phyloP scores from a whole-genome alignment of 2,329 filamentous ascomycete species.

The Colletotrichum sp. region DNA sequence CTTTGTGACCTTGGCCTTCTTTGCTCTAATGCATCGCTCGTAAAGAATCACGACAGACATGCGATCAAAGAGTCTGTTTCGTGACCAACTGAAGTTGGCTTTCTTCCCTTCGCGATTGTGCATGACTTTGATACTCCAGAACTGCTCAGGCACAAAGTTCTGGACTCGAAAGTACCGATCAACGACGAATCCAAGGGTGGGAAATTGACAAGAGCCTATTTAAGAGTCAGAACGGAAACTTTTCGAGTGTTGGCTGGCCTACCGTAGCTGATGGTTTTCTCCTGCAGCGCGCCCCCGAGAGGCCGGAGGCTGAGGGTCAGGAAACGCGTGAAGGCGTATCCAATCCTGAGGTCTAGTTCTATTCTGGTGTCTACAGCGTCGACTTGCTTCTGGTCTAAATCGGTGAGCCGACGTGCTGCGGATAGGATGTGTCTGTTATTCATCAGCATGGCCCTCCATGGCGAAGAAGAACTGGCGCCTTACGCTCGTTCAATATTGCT shows the following conservation, averaged over 20 bases:
- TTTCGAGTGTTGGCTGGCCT: constrained; percentile 25
- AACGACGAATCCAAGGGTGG: constrained; percentile 94
- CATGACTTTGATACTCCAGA: constrained; percentile 90
- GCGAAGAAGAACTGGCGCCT: constrained; percentile 32
- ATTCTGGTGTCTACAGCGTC: constrained; percentile 88
- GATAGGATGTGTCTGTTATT: constrained; percentile 76
- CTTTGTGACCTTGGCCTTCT: constrained; percentile 79
- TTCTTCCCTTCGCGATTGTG: constrained; percentile 79
- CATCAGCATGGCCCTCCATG: not conserved
- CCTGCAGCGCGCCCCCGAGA: constrained; percentile 70
- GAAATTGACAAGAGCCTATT: constrained; percentile 89
- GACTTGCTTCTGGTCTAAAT: constrained; percentile 84
- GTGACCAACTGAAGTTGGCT: constrained; percentile 84
- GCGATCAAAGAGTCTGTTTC: constrained; percentile 86
- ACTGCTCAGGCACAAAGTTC: constrained; percentile 90
- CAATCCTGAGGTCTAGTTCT: constrained; percentile 90
- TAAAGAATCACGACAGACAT: constrained; percentile 81
- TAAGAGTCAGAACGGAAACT: constrained; percentile 16
- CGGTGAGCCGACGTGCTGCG: constrained; percentile 77
- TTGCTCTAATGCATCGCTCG: constrained; percentile 81
- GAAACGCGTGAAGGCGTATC: constrained; percentile 89
- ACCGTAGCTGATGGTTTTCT: constrained; percentile 83
- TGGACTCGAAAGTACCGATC: constrained; percentile 93
- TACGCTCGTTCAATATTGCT: constrained; percentile 94
- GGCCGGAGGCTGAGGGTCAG: constrained; percentile 79